A percentile compares a stretch with the other conserved stretches of the same genome.
These are phyloP conservation scores for Prunus davidiana DNA, from an alignment of 306 rosid genomes.

Conservation along the genomic window DNA sequence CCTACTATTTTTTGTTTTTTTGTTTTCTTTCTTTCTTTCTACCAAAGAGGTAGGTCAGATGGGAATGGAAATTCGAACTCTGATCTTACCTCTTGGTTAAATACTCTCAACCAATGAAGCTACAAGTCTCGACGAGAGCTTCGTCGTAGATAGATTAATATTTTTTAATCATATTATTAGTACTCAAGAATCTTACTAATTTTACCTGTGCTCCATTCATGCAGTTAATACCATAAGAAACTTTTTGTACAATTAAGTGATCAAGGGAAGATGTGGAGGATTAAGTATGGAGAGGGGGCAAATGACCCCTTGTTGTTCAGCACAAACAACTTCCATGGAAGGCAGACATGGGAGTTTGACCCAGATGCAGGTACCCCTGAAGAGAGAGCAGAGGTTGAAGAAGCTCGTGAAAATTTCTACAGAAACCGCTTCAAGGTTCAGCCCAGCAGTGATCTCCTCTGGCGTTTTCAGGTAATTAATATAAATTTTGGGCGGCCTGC, in stretches of 20 bases:
- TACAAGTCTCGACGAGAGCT: background rate
- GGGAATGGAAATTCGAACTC: background rate
- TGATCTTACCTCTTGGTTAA: background rate
- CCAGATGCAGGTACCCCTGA: conserved; percentile 24
- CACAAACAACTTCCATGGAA: conserved; percentile 33
- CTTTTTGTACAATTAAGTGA: background rate
- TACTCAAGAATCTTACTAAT: too few relatives aligned
- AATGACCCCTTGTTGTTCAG: conserved; percentile 37
- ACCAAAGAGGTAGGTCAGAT: background rate
- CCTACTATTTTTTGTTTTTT: background rate
- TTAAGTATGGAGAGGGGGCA: conserved; percentile 27
- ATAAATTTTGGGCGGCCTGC: background rate
- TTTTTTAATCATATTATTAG: background rate
- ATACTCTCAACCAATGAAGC: background rate
- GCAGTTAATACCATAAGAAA: background rate
- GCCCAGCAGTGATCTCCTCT: conserved; percentile 29
- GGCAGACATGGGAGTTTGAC: conserved; percentile 31
- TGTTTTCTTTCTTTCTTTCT: too few relatives aligned
- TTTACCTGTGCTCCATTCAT: background rate
- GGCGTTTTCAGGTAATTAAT: conserved; percentile 30
- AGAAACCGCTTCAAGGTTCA: conserved; percentile 21
- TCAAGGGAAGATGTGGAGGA: conserved; percentile 28
- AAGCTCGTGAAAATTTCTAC: conserved; percentile 24
- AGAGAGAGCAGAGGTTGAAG: conserved; percentile 26
- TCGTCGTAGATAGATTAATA: background rate